Base-by-base conservation (phyloP, 345 rosid genomes). In the Populus alba region DNA sequence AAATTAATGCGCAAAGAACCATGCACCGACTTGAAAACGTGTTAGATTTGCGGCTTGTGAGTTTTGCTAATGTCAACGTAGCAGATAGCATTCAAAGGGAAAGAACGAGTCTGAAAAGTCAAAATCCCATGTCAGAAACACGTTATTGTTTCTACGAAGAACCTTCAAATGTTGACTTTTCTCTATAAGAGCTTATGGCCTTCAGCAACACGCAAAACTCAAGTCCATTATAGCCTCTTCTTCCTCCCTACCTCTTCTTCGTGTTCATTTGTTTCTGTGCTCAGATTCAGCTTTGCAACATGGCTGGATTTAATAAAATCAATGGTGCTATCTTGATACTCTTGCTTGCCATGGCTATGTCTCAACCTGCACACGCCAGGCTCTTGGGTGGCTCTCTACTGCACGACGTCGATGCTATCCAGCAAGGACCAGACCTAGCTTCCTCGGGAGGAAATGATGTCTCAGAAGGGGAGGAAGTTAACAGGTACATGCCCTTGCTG, bases 21-120 rank as follows among this genome's bases (percentile, higher is more conserved):
- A 49, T 16, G 15, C 80, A 72, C 82, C 79, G 87, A 73, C 84
- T 23, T 12, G 25, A 20, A 68, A 63, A 43, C 71, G 76, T 73
- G 80, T 81, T 71, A 7, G 49, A 33, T 22, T 55, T 22, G 25
- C 47, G 10, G 17, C 6, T 73, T 38, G 49, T 76, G 65, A 69
- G 3, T 3, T 53, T 55, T 17, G 38, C 71, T 20, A 7, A 10
- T 22, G 49, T 71, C 62, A 71, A 37, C 17, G 17, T 8, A 4
- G 16, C 20, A 41, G 27, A 13, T 10, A 37, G 57, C 16, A 72
- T 53, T 72, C 45, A 72, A 31, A 10, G 65, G 27, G 10, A 9
- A 59, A 59, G 29, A 59, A 18, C 20, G n/a, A 17, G 59, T 7
- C 8, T 71, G 18, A 23, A 66, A 76, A 68, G 74, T 76, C 79